Conservation (phyloP, 2,329 filamentous ascomycete species). For the Ascosphaera apis region DNA sequence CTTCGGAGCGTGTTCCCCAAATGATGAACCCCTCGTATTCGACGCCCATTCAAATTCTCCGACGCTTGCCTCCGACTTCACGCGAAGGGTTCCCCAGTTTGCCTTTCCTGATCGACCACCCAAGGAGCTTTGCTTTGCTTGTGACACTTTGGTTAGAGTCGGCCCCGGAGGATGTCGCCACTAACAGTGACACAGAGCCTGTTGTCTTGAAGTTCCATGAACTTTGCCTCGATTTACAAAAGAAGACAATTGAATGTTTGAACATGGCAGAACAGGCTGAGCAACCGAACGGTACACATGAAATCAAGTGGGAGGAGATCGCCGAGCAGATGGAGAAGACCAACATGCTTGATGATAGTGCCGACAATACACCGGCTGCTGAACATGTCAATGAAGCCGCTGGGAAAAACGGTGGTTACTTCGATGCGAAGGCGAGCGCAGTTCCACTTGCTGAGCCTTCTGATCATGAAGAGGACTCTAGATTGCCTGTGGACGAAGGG, state of each 20-base stretch:
- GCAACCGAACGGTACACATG: conserved; percentile 22
- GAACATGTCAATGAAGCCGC: conserved; percentile 13
- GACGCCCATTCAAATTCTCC: conserved; percentile 74
- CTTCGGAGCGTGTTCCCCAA: conserved; percentile 41
- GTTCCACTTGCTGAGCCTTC: conserved; percentile 18
- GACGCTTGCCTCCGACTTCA: conserved; percentile 54
- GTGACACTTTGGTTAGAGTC: conserved; percentile 35
- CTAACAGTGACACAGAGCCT: conserved; percentile 16
- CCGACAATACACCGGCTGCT: conserved; percentile 15
- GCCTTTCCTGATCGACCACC: conserved; percentile 77
- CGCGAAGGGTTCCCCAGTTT: conserved; percentile 83
- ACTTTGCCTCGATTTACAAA: conserved; percentile 18
- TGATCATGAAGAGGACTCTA: conserved; percentile 12
- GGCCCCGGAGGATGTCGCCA: conserved; percentile 17
- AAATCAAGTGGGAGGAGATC: conserved; percentile 27
- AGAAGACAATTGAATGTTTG: conserved; percentile 23
- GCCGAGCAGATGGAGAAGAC: conserved; percentile 24
- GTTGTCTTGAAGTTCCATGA: conserved; percentile 20
- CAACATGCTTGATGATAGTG: conserved; percentile 19
- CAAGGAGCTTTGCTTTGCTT: conserved; percentile 61
- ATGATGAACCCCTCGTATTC: conserved; percentile 66
- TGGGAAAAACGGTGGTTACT: conserved; percentile 9
- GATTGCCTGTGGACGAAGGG: conserved; percentile 18
- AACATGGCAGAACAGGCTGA: conserved; percentile 25
- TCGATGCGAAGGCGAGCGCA: conserved; percentile 12